Evolutionary conservation across 2,329 filamentous ascomycete genomes (phyloP), one percentile per base, ranked within the genome.

Genomic region (Colletotrichum paranaense): DNA sequence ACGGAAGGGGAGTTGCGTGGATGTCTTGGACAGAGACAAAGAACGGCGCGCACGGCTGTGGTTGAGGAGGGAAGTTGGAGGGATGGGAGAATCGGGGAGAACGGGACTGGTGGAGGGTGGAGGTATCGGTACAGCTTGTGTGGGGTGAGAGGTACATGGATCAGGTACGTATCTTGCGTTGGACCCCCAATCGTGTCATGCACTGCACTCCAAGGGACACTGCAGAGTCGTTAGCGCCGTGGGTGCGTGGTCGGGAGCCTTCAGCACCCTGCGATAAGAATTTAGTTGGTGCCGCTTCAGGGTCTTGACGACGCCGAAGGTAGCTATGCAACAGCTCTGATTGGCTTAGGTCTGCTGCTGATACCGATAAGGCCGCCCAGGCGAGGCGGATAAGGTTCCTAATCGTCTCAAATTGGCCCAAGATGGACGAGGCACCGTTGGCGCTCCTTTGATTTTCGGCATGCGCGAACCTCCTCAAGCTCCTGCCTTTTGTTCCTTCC

Each of bases 301-400:
- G 63, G 63, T 38, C 28, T 30, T 38, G 56, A 22, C n/a, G 56
- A 22, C 26, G 56, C 28, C 19, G n/a, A 14, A 19, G 14, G 2
- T 11, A 32, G 2, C 30, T 32, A 11, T 32, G 2, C 7, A 7
- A 14, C 16, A 5, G 32, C 3, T 5, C 11, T 62, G 38, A 60
- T 68, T 68, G 65, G 57, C 26, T 35, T 14, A 14, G 26, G 19
- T 38, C 22, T 28, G 28, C 11, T 30, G 5, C 19, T 4, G 16
- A n/a, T 62, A 35, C 66, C 30, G 66, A 68, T 68, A 62, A 68
- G 57, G 32, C 30, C 26, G 24, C 24, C 49, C 58, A 60, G n/a
- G 55, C 56, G 24, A 58, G 62, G 55, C 55, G 55, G 62, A 24
- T 60, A 28, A 67, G 62, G 62, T 56, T 67, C 55, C 56, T 46